Base-by-base conservation (phyloP, 2,329 filamentous ascomycete species). In the Chlorencoelia australis region DNA sequence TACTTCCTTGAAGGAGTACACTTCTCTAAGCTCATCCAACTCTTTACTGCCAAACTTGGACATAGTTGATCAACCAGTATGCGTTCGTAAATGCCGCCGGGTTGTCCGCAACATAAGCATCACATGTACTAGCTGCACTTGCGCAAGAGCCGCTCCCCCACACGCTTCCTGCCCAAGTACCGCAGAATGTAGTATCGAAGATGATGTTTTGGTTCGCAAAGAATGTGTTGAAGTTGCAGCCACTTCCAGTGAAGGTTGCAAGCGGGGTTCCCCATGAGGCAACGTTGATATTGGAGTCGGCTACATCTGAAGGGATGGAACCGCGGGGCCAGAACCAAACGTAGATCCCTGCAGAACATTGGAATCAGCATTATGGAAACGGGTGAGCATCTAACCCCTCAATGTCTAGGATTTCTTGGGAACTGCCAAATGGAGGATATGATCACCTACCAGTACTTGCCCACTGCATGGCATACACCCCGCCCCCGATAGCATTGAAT, bases 261-360 rank as follows among this genome's bases (percentile, higher is more conserved):
- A 73, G 59, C 0, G 85, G 83, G 2, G 63, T 63, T 1, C 76
- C 79, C 84, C 84, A 91, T 8, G 50, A 57, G 1, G 58, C 54
- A 0, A 82, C 15, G 20, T 82, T 30, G 78, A 62, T 0, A 82
- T 83, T 7, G 50, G 63, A 27, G 7, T 30, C 55, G 63, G 24
- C 67, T 31, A 88, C 77, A 51, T 89, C 78, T 1, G 57, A 52
- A 0, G 86, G 84, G 21, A 87, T 71, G 5, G 58, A 54, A 19
- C 59, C 60, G 16, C 80, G 73, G 2, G 75, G 62, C 59, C 86
- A 91, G 61, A 82, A 81, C 75, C 79, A 93, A 43, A 91, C 66
- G 36, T 68, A 75, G 55, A 93, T 82, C 38, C 67, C 69, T 2
- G 71, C 58, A 4, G 64, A 59, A n/a, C n/a, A n/a, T n/a, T n/a